phyloP scores from a whole-genome alignment of 805 yeast genomes.

The Deakozyma indianensis region DNA sequence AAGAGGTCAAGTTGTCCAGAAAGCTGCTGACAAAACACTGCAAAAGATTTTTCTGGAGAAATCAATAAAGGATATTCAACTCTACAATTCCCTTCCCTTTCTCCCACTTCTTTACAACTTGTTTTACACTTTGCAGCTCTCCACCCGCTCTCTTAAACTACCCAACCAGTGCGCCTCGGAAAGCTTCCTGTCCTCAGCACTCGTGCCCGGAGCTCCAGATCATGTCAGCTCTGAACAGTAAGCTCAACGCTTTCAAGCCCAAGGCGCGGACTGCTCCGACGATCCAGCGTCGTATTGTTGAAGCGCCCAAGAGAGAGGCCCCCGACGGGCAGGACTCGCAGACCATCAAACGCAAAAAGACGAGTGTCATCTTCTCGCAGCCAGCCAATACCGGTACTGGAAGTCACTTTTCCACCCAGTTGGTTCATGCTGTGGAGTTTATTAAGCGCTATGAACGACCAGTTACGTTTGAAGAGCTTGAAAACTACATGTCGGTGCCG shows the following conservation, averaged over 20 bases:
- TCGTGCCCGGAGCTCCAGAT: no score
- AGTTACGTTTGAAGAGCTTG: constrained; percentile 48
- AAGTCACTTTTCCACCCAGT: constrained; percentile 67
- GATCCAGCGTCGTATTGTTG: constrained; percentile 10
- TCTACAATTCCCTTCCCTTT: no score
- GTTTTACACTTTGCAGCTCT: no score
- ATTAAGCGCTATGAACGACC: constrained; percentile 59
- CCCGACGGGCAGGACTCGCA: constrained; percentile 10
- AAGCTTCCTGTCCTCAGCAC: no score
- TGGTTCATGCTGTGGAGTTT: constrained; percentile 83
- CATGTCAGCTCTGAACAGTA: constrained; percentile 36
- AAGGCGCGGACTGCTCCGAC: constrained; percentile 37
- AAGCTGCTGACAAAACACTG: no score
- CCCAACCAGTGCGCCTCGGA: no score
- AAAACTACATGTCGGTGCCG: constrained; percentile 46
- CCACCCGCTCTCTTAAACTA: no score
- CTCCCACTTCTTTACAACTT: no score
- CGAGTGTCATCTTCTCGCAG: constrained; percentile 17
- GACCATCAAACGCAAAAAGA: constrained; percentile 11
- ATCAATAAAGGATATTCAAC: no score
- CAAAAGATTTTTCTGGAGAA: no score
- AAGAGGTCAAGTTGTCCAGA: no score
- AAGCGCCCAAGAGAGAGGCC: constrained; percentile 6
- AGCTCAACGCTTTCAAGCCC: constrained; percentile 51
- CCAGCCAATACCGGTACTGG: constrained; percentile 28